phyloP scores from a whole-genome alignment of 2,329 filamentous ascomycete genomes.

The Akanthomyces lecanii region DNA sequence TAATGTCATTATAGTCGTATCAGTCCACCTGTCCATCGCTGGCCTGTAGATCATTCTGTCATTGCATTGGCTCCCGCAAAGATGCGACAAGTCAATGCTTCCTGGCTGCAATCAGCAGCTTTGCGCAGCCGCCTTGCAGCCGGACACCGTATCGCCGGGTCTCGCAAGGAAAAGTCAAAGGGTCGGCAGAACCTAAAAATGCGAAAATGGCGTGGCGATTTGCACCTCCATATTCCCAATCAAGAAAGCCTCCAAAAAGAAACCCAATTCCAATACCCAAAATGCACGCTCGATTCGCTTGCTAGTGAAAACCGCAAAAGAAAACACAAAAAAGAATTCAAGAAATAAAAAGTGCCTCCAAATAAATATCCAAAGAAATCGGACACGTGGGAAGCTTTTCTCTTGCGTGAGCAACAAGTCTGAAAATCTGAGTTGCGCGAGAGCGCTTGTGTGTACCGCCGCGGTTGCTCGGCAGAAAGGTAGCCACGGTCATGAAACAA shows the following conservation, averaged over 20 bases:
- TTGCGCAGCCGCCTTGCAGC: background rate
- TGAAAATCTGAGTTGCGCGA: constrained; percentile 30
- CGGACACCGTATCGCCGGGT: background rate
- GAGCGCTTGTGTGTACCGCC: constrained; percentile 30
- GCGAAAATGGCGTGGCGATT: background rate
- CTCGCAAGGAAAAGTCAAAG: background rate
- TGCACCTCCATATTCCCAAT: constrained; percentile 15
- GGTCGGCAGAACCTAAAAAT: background rate
- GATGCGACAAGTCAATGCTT: background rate
- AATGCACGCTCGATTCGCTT: constrained; percentile 18
- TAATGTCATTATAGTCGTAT: constrained; percentile 14
- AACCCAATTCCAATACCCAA: constrained; percentile 24
- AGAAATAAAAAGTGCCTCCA: constrained; percentile 30
- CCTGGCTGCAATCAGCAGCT: background rate
- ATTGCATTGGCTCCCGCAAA: constrained; percentile 1
- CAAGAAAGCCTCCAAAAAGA: constrained; percentile 23
- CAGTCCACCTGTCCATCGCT: constrained; percentile 14
- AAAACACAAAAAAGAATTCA: constrained; percentile 24
- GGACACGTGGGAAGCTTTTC: constrained; percentile 16
- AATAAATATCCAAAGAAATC: constrained; percentile 26
- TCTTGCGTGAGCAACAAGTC: constrained; percentile 49
- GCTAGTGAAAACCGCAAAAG: constrained; percentile 19
- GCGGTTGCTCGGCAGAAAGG: constrained; percentile 23
- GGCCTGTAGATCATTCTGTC: constrained; percentile 9
- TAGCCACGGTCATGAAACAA: constrained; percentile 18